phyloP scores from a whole-genome alignment of 2,329 filamentous ascomycete genomes.

The Allantophomopsis cytisporea region DNA sequence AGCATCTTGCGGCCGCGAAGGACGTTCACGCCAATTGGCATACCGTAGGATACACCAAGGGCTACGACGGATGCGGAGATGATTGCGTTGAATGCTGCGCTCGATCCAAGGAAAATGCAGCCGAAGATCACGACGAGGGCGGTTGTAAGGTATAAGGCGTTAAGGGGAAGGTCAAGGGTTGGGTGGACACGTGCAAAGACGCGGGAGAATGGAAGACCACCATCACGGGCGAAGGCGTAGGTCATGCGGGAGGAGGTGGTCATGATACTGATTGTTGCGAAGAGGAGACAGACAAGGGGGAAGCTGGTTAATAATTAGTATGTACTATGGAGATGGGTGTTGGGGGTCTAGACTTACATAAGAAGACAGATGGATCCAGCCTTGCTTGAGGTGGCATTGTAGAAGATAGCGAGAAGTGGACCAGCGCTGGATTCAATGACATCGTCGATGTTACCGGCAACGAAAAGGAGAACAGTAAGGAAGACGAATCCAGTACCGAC shows the following conservation, averaged over 20 bases:
- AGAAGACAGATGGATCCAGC: constrained; percentile 16
- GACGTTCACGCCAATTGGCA: constrained; percentile 58
- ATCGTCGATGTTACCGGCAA: constrained; percentile 29
- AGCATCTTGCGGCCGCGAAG: constrained; percentile 43
- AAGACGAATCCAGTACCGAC: constrained; percentile 35
- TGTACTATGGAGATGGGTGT: too few species aligned
- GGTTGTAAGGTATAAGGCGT: constrained; percentile 47
- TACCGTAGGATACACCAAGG: constrained; percentile 59
- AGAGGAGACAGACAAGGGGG: constrained; percentile 33
- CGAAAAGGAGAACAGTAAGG: constrained; percentile 34
- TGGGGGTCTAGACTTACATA: constrained; percentile 23
- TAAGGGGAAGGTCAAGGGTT: constrained; percentile 47
- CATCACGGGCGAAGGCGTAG: constrained; percentile 54
- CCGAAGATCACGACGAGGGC: constrained; percentile 53
- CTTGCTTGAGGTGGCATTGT: constrained; percentile 31
- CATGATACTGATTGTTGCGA: constrained; percentile 38
- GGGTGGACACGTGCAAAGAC: constrained; percentile 49
- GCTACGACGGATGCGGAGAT: constrained; percentile 59
- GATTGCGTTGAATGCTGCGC: constrained; percentile 58
- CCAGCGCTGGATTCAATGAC: constrained; percentile 28
- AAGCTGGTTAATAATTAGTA: constrained; percentile 25
- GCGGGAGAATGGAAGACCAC: constrained; percentile 47
- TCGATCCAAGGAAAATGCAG: constrained; percentile 54
- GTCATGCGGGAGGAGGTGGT: constrained; percentile 44
- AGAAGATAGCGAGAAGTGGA: constrained; percentile 36